Percentiles rank a stretch among this genome's conserved stretches.
phyloP scores from a whole-genome alignment of 2,329 filamentous ascomycete genomes.

The Cladosporium velox region DNA sequence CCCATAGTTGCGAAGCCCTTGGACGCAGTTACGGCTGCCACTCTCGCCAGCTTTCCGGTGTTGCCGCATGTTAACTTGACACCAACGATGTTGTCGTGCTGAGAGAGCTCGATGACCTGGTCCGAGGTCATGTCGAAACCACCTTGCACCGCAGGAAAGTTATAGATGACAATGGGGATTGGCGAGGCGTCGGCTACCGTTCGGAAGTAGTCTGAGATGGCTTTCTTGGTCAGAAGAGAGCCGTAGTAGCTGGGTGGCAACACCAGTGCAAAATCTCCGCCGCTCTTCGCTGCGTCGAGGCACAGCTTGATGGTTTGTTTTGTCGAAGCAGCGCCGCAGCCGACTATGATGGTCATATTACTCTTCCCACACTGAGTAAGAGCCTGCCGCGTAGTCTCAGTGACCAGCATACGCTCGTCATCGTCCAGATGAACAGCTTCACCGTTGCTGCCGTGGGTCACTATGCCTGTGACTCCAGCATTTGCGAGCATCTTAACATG shows the following conservation, averaged over 20 bases:
- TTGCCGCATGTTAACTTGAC: conserved; percentile 72
- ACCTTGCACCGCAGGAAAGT: conserved; percentile 65
- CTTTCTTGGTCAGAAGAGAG: conserved; percentile 62
- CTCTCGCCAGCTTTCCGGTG: conserved; percentile 65
- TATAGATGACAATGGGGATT: conserved; percentile 69
- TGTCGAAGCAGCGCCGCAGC: conserved; percentile 72
- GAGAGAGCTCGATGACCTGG: conserved; percentile 59
- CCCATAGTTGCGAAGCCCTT: conserved; percentile 68
- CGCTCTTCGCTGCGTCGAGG: conserved; percentile 66
- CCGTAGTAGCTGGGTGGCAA: conserved; percentile 78
- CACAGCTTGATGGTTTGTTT: conserved; percentile 71
- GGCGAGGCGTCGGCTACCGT: conserved; percentile 64
- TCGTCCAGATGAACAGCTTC: conserved; percentile 78
- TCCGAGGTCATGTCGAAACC: conserved; percentile 67
- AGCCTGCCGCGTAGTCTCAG: conserved; percentile 67
- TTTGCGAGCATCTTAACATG: conserved; percentile 68
- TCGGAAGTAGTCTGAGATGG: conserved; percentile 64
- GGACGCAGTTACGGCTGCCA: conserved; percentile 56
- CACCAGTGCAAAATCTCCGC: conserved; percentile 74
- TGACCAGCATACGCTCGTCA: conserved; percentile 69
- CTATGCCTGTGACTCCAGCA: conserved; percentile 71
- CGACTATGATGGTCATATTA: conserved; percentile 72
- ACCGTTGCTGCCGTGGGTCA: conserved; percentile 79
- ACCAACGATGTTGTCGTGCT: conserved; percentile 67
- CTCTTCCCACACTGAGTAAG: conserved; percentile 67